Conservation (phyloP, 2,329 filamentous ascomycete genomes). For the Huntiella moniliformis region DNA sequence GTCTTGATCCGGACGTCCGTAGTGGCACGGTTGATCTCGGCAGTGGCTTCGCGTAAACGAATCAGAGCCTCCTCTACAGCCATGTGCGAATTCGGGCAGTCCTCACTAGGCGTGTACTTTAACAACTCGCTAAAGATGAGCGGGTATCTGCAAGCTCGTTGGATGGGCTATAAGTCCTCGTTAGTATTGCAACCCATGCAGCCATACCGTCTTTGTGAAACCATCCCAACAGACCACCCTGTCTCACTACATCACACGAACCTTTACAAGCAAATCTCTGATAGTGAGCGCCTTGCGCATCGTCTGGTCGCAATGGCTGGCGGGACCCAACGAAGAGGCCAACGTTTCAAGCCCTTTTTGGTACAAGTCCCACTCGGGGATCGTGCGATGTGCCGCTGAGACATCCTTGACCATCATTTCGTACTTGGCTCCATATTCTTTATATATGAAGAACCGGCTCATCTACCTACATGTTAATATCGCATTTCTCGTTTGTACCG, state of each 20-base stretch:
- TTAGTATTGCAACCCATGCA: background rate
- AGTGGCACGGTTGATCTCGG: slow-evolving; percentile 69
- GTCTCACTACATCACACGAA: slow-evolving; percentile 17
- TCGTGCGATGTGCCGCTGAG: slow-evolving; percentile 44
- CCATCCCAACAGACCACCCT: background rate
- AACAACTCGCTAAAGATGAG: slow-evolving; percentile 70
- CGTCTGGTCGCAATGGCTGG: slow-evolving; percentile 42
- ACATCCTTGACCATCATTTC: slow-evolving; percentile 69
- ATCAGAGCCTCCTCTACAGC: slow-evolving; percentile 58
- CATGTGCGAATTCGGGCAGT: slow-evolving; percentile 68
- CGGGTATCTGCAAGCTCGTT: slow-evolving; percentile 80
- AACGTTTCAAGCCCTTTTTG: slow-evolving; percentile 74
- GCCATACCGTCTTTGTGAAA: background rate
- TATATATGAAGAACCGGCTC: slow-evolving; percentile 66
- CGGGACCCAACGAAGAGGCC: slow-evolving; percentile 53
- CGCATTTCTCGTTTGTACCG: background rate
- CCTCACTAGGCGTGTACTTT: slow-evolving; percentile 63
- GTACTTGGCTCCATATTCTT: slow-evolving; percentile 82
- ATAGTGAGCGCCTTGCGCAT: slow-evolving; percentile 63
- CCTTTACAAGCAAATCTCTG: slow-evolving; percentile 79
- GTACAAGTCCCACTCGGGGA: slow-evolving; percentile 59
- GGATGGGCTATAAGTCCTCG: slow-evolving; percentile 50
- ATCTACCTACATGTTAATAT: slow-evolving; percentile 32
- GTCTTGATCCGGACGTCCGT: slow-evolving; percentile 52
- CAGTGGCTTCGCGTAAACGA: slow-evolving; percentile 53